phyloP scores from a whole-genome alignment of 352 stramenopile species.

The Globisporangium cederbergense region DNA sequence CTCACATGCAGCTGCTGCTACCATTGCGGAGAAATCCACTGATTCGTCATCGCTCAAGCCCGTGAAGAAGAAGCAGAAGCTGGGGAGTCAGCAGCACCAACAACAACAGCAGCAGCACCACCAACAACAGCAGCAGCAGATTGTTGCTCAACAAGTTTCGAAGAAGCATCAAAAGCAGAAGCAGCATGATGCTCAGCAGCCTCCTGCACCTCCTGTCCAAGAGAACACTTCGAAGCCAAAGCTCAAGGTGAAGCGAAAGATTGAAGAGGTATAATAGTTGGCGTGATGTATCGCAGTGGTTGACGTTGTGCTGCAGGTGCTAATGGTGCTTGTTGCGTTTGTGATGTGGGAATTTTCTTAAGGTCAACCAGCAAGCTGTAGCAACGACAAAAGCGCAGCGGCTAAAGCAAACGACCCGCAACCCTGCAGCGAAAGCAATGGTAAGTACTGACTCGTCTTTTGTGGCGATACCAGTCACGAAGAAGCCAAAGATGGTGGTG shows the following conservation, averaged over 20 bases:
- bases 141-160: not conserved
- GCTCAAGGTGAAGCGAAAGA: slow-evolving; percentile 4
- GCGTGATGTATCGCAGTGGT: not conserved
- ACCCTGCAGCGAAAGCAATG: not conserved
- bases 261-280: not conserved
- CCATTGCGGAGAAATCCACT: not conserved
- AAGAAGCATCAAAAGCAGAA: slow-evolving; percentile 5
- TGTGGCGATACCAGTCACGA: not conserved
- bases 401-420: not conserved
- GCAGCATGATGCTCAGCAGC: not conserved
- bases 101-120: too few relatives aligned
- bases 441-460: too few relatives aligned
- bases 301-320: not conserved
- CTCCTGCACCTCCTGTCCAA: not conserved
- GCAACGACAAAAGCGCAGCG: not conserved
- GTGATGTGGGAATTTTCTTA: not conserved
- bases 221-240: not conserved
- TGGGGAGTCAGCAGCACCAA: not conserved
- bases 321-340: too few relatives aligned
- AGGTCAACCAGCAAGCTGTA: not conserved
- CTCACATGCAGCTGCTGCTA: not conserved
- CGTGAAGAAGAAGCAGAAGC: slow-evolving; percentile 7
- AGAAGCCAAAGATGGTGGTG: slow-evolving; percentile 6
- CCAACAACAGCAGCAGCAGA: not conserved
- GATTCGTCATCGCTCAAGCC: slow-evolving; percentile 5